A percentile compares a stretch with the other conserved stretches of the same genome.
These are phyloP conservation scores for Phytophthora podocarpi DNA, from an alignment of 352 stramenopile species.

Conservation along the genomic window DNA sequence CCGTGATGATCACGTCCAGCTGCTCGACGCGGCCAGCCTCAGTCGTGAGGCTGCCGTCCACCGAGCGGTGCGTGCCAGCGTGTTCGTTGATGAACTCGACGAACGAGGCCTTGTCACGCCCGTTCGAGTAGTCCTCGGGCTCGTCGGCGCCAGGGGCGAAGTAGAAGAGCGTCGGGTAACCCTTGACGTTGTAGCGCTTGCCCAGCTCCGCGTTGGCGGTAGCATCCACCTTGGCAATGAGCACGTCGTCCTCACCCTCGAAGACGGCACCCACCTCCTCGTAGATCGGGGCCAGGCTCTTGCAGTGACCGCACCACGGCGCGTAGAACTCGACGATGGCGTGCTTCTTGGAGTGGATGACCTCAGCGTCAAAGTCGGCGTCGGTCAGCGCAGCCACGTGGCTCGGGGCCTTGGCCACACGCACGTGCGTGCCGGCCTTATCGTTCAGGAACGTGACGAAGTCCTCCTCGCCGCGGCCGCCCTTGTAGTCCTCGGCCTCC, in stretches of 20 bases:
- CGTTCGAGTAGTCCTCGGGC: conserved; percentile 85
- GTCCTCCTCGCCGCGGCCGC: conserved; percentile 84
- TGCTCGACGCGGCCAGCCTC: conserved; percentile 82
- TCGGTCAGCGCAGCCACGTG: conserved; percentile 66
- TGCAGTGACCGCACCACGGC: conserved; percentile 95
- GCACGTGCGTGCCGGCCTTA: conserved; percentile 75
- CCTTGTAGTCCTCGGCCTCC: conserved; percentile 85
- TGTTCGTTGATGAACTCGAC: conserved; percentile 93
- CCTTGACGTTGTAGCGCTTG: conserved; percentile 86
- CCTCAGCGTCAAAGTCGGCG: conserved; percentile 77
- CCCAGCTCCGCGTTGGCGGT: conserved; percentile 64
- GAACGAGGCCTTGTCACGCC: conserved; percentile 84
- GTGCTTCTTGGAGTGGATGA: conserved; percentile 87
- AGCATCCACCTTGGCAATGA: conserved; percentile 87
- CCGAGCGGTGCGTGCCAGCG: conserved; percentile 81
- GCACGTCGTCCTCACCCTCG: conserved; percentile 74
- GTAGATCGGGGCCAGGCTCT: conserved; percentile 89
- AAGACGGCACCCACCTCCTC: conserved; percentile 83
- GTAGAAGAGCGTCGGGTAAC: conserved; percentile 94
- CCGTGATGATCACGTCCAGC: conserved; percentile 85
- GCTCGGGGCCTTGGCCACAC: conserved; percentile 70
- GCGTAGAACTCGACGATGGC: conserved; percentile 94
- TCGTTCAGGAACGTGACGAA: conserved; percentile 81
- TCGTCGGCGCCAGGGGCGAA: conserved; percentile 83
- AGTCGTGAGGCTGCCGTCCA: conserved; percentile 71